Conservation (phyloP, 129 eudicot species). For the Heracleum sosnowskyi region DNA sequence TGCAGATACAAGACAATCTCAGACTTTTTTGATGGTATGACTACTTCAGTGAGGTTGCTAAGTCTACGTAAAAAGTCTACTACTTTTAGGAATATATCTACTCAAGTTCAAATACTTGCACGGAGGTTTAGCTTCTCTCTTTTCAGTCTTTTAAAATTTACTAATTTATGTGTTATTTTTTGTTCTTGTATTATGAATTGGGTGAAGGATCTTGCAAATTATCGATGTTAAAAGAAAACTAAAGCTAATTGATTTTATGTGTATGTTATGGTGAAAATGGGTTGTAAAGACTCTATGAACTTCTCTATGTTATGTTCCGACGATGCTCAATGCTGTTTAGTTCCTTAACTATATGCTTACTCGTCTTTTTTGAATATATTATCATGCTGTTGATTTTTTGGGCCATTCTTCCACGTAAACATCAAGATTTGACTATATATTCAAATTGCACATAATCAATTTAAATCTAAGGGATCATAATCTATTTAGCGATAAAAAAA, state of each 20-base stretch:
- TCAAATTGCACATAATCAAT: too few relatives aligned
- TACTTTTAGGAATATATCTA: conserved; percentile 36
- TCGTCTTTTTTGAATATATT: not conserved
- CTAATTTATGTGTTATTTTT: too few relatives aligned
- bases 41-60: conserved; percentile 64
- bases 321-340: not conserved
- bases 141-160: not conserved
- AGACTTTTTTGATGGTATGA: conserved; percentile 61
- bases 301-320: not conserved
- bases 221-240: not conserved
- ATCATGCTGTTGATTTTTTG: too few relatives aligned
- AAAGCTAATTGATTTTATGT: not conserved
- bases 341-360: too few relatives aligned
- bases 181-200: not conserved
- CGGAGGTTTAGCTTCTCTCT: conserved; percentile 32
- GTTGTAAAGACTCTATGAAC: not conserved
- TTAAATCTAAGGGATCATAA: too few relatives aligned
- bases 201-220: not conserved
- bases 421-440: too few relatives aligned
- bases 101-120: conserved; percentile 48
- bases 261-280: not conserved
- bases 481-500: too few relatives aligned
- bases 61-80: conserved; percentile 37
- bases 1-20: conserved; percentile 42
- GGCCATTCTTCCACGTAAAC: not conserved